Evolutionary conservation across 139 green algal species (phyloP).

Genomic region (Zygnema cylindricum): DNA sequence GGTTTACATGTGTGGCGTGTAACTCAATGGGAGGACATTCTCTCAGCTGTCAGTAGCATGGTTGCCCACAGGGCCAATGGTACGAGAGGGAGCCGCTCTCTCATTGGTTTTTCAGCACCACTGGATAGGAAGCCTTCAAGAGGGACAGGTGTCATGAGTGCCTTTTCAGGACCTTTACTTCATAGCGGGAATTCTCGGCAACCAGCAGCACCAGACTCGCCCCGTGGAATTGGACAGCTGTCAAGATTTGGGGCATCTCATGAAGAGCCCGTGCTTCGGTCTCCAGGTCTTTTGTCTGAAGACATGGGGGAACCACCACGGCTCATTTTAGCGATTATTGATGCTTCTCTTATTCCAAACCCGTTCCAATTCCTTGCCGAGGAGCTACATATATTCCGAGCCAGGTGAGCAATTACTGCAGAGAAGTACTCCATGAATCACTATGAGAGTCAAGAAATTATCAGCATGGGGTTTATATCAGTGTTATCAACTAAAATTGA

Average conservation of each 20-base stretch:
- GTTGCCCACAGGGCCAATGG: background rate
- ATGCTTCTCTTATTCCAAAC: conserved; percentile 37
- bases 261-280: background rate
- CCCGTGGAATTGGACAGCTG: background rate
- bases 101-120: conserved; percentile 41
- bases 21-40: conserved; percentile 34
- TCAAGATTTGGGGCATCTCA: background rate
- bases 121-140: background rate
- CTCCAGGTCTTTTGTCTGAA: background rate
- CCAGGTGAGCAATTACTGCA: conserved; percentile 14
- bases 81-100: background rate
- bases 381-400: conserved; percentile 46
- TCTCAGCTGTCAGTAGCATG: conserved; percentile 5
- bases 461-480: too few species aligned
- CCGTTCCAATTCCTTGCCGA: conserved; percentile 38
- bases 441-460: too few species aligned
- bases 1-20: conserved; percentile 39
- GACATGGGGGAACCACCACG: background rate
- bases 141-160: background rate
- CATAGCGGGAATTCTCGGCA: background rate
- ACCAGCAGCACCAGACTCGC: background rate
- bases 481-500: too few species aligned
- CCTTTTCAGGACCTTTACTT: background rate
- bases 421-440: too few species aligned
- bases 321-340: conserved; percentile 36